phyloP scores from a whole-genome alignment of 768 basidiomycete genomes.

The Hirschioporus abietinus region DNA sequence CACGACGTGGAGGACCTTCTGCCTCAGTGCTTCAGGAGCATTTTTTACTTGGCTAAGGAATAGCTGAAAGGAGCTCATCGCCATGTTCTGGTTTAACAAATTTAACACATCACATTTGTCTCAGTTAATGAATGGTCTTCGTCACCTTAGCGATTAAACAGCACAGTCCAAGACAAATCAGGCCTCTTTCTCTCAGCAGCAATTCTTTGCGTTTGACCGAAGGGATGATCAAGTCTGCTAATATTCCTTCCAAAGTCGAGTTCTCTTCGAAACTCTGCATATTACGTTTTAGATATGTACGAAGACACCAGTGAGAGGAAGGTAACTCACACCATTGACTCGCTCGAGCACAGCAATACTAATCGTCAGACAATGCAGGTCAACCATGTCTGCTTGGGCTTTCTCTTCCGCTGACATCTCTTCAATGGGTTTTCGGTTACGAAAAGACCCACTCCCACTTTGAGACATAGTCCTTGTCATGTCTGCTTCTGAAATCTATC shows the following conservation, averaged over 20 bases:
- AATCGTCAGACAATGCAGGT: constrained; percentile 38
- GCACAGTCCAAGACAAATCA: constrained; percentile 76
- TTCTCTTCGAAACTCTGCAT: constrained; percentile 56
- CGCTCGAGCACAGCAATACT: constrained; percentile 42
- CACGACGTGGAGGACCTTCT: constrained; percentile 39
- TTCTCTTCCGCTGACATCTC: constrained; percentile 30
- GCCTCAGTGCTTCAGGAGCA: constrained; percentile 36
- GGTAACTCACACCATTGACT: constrained; percentile 37
- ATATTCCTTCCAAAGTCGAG: constrained; percentile 58
- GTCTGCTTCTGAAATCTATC: constrained; percentile 13
- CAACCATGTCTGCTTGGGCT: constrained; percentile 29
- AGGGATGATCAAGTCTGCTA: constrained; percentile 85
- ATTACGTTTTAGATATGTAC: neutral
- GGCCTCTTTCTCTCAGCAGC: constrained; percentile 71
- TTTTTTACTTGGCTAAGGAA: constrained; percentile 40
- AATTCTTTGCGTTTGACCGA: constrained; percentile 86
- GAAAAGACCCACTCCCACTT: constrained; percentile 8
- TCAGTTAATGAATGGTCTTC: constrained; percentile 11
- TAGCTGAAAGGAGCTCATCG: constrained; percentile 41
- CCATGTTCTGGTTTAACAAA: constrained; percentile 30
- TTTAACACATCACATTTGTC: constrained; percentile 12
- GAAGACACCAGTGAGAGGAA: neutral
- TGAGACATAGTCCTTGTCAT: constrained; percentile 3
- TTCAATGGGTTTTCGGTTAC: constrained; percentile 11
- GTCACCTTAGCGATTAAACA: constrained; percentile 80